These are phyloP conservation scores for Aureococcus anophagefferens DNA, from an alignment of 108 stramenopile genomes.

Conservation along the genomic window DNA sequence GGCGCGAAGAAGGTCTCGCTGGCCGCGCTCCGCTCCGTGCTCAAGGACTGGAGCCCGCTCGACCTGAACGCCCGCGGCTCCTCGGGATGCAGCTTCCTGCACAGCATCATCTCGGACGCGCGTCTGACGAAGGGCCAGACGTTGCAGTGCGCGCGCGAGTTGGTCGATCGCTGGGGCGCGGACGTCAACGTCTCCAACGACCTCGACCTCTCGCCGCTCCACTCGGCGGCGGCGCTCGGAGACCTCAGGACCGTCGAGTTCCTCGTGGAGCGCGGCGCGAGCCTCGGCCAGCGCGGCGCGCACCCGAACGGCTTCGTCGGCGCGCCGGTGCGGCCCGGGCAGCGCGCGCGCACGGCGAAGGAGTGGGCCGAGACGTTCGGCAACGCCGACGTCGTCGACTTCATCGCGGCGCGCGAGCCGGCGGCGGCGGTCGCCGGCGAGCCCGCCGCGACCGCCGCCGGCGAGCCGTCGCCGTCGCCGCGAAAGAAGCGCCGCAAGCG, in stretches of 20 bases:
- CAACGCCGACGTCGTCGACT: neutral
- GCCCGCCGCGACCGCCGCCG: too few relatives aligned
- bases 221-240: neutral
- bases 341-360: neutral
- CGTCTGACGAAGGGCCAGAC: neutral
- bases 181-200: neutral
- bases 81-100: neutral
- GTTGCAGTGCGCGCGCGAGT: neutral
- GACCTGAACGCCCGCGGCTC: neutral
- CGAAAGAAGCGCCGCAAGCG: neutral
- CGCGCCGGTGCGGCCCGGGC: neutral
- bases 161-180: neutral
- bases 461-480: too few relatives aligned
- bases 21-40: neutral
- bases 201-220: neutral
- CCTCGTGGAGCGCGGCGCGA: neutral
- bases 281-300: neutral
- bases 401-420: neutral
- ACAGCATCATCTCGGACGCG: neutral
- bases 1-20: neutral
- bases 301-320: neutral
- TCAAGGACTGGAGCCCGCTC: neutral
- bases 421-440: neutral
- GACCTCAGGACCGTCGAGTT: neutral
- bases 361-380: neutral